Base-by-base conservation (phyloP, 1,284 basidiomycete species). In the Leccinum colubrinum region DNA sequence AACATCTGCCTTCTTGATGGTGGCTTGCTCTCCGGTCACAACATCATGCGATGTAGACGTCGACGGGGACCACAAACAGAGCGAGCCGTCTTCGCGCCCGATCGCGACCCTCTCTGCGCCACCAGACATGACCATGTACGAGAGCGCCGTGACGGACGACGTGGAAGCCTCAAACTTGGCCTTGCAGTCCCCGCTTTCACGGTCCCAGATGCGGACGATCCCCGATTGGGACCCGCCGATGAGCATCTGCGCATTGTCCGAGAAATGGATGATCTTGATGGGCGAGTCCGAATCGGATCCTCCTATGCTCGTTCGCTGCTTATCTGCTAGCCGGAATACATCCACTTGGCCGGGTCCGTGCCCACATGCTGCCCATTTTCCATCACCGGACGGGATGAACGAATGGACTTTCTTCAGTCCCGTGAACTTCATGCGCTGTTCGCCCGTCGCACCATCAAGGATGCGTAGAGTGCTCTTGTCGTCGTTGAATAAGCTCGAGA, bases 41-140 rank as follows among this genome's bases (percentile, higher is more conserved):
- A 65, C 7, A 27, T 56, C 56, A 15, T 68, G 59, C 3, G 63
- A 70, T 11, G 55, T 48, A 2, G 67, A 66, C 3, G 54, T 59
- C 20, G 62, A 68, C 0, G 68, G 68, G 8, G 6, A 64, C 66
- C 69, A 71, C 14, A 68, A 4, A 15, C 25, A 53, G 27, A 70
- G 3, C 12, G 62, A 68, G 9, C 66, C 66, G n/a, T 69, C 68
- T 41, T 70, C 58, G 17, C 66, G 59, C 2, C 68, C 66, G 50
- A 69, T 61, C 5, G 54, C 66, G 8, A 70, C 30, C 43, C 35
- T 55, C 9, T 37, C 39, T 17, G 12, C 55, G 3, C 37, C n/a
- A 1, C 25, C 3, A 8, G 59, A 17, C 1, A 30, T 25, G 30
- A 5, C 4, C 17, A 48, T 41, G 33, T 61, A 59, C 5, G 60